Evolutionary conservation across 148 eudicot species (phyloP).

Genomic region (Tetragonia tetragonoides): DNA sequence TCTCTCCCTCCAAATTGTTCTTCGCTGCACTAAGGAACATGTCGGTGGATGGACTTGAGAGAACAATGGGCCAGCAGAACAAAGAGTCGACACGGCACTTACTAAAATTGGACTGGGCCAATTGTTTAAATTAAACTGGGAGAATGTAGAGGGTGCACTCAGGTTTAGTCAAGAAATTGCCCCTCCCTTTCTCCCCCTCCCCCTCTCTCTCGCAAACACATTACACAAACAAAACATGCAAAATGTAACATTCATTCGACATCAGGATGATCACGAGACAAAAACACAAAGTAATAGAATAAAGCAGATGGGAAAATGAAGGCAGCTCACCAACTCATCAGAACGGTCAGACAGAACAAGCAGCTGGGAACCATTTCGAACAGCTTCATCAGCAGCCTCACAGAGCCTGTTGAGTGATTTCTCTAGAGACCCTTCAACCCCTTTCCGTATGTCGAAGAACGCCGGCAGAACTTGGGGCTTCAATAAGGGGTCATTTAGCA

Average conservation of each 20-base stretch:
- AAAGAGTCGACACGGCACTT: no score
- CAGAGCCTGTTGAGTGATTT: slow-evolving; percentile 73
- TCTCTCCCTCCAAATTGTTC: no score
- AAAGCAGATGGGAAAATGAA: neutral
- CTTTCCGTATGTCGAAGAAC: slow-evolving; percentile 87
- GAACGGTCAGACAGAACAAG: slow-evolving; percentile 93
- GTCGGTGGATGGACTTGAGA: no score
- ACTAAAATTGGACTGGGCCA: no score
- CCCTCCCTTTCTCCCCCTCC: no score
- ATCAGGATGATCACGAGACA: slow-evolving; percentile 1
- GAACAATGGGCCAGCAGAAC: no score
- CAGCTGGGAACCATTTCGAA: slow-evolving; percentile 92
- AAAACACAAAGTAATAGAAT: neutral
- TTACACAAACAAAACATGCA: no score
- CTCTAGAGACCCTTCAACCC: slow-evolving; percentile 89
- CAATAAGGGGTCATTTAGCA: slow-evolving; percentile 66
- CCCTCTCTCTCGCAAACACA: no score
- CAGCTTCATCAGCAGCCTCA: slow-evolving; percentile 99
- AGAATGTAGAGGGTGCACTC: no score
- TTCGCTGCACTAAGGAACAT: no score
- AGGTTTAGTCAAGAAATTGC: no score
- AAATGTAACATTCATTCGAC: neutral
- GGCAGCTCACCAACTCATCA: slow-evolving; percentile 73
- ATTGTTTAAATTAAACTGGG: no score
- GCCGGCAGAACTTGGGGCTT: slow-evolving; percentile 76